These are phyloP conservation scores for Backusella mclennaniae DNA, from an alignment of 192 early-diverging fungal genomes.

Conservation along the genomic window DNA sequence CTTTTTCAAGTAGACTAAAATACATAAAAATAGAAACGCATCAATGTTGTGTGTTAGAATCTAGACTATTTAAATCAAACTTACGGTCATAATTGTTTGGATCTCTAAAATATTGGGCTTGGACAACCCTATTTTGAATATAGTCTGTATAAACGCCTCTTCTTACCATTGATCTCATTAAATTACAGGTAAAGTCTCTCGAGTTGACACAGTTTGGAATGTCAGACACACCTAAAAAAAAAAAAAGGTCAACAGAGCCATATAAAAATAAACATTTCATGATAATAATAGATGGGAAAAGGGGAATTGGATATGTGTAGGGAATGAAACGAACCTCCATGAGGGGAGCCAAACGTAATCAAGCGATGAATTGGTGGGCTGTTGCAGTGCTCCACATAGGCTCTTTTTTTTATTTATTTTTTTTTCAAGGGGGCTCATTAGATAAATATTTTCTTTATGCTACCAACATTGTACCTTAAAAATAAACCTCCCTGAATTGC, in stretches of 20 bases:
- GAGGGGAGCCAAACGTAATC: constrained; percentile 87
- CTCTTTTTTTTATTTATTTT: constrained; percentile 39
- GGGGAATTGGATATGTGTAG: constrained; percentile 2
- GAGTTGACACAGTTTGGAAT: constrained; percentile 72
- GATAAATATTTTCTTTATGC: background rate
- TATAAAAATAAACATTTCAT: background rate
- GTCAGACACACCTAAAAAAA: constrained; percentile 60
- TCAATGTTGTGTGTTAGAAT: background rate
- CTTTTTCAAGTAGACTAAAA: constrained; percentile 68
- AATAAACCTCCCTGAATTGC: constrained; percentile 22
- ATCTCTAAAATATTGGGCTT: constrained; percentile 94
- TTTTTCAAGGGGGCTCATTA: constrained; percentile 1
- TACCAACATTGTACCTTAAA: constrained; percentile 21
- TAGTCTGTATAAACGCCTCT: constrained; percentile 82
- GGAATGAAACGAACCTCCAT: constrained; percentile 50
- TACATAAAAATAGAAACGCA: constrained; percentile 15
- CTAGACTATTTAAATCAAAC: background rate
- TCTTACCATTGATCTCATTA: constrained; percentile 78
- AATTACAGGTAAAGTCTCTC: constrained; percentile 57
- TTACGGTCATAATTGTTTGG: constrained; percentile 18
- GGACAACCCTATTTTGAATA: constrained; percentile 80
- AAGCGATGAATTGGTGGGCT: constrained; percentile 68
- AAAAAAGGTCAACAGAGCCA: background rate
- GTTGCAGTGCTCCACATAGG: constrained; percentile 83
- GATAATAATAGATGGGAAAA: background rate